Evolutionary conservation across 768 basidiomycete species (phyloP), one percentile per base, ranked within the genome.

Genomic region (Daedaleopsis sinensis): DNA sequence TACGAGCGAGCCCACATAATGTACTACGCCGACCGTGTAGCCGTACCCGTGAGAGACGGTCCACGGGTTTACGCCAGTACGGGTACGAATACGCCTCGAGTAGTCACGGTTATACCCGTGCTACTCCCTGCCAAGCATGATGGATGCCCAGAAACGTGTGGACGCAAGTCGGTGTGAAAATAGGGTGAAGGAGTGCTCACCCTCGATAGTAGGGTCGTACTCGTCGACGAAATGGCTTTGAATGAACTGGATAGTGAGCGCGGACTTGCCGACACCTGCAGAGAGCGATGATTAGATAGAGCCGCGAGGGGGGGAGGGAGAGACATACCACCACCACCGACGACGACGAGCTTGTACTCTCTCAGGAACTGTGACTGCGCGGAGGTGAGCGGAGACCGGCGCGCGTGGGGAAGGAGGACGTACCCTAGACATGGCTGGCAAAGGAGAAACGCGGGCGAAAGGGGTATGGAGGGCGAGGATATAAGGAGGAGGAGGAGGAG

Each of bases 331-430:
- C 96, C 96, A 72, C 96, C 96, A 52, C 96, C 96, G 63, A 98
- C 96, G 65, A 98, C 96, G 65, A 98, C 96, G 61, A 98, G 88
- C 82, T 98, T 98, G 80, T 98, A 98, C 74, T 98, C 96, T 70
- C 96, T 82, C 76, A 98, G 79, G 81, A 94, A 94, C 72, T 90
- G 89, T 65, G 92, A 90, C 89, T 93, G 61, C 21, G 35, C 39
- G 32, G 56, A 38, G 5, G 37, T 57, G 4, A 59, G 43, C 21
- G 42, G n/a, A 5, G 13, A 13, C 3, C 5, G 39, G 10, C 1
- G 37, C 19, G 19, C 23, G 16, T 0, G n/a, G n/a, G 4, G n/a
- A 11, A 32, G 46, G 12, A 8, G 23, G 32, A 67, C 72, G n/a
- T 37, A 76, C 74, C 67, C 73, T 71, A 32, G 74, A 76, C 74